Evolutionary conservation across 345 rosid species (phyloP).

Genomic region (Raphanus raphanistrum): DNA sequence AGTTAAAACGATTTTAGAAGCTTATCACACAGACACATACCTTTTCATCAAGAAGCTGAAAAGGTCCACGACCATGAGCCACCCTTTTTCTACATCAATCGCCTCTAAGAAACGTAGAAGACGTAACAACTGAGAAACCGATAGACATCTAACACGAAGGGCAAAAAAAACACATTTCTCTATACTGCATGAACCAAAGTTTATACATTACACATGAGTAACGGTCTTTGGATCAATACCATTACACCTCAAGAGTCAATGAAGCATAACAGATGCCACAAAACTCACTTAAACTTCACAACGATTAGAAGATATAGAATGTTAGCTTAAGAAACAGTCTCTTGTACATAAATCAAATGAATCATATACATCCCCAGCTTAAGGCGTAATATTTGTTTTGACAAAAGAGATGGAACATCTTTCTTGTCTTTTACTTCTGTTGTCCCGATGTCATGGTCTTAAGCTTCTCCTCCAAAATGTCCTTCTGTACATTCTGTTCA

Average conservation of each 20-base stretch:
- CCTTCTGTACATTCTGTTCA: slow-evolving; percentile 89
- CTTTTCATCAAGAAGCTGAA: too few species aligned
- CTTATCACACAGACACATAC: too few species aligned
- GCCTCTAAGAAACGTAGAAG: too few species aligned
- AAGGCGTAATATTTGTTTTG: not conserved
- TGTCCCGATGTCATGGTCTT: slow-evolving; percentile 67
- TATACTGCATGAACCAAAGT: slow-evolving; percentile 26
- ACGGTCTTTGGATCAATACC: slow-evolving; percentile 15
- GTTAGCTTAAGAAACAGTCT: slow-evolving; percentile 32
- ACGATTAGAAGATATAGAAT: slow-evolving; percentile 11
- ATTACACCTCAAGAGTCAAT: slow-evolving; percentile 17
- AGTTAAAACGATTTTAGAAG: too few species aligned
- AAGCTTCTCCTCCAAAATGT: slow-evolving; percentile 78
- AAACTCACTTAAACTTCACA: slow-evolving; percentile 20
- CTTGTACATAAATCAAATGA: slow-evolving; percentile 26
- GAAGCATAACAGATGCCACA: slow-evolving; percentile 30
- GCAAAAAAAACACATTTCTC: slow-evolving; percentile 9
- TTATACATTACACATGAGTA: slow-evolving; percentile 29
- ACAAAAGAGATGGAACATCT: slow-evolving; percentile 25
- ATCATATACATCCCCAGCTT: slow-evolving; percentile 27
- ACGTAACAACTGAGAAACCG: too few species aligned
- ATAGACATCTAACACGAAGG: too few species aligned
- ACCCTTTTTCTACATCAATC: too few species aligned
- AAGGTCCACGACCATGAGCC: too few species aligned
- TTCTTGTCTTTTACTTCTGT: slow-evolving; percentile 44